Evolutionary conservation across 2,329 filamentous ascomycete species (phyloP).

Genomic region (Ascochyta fabae): DNA sequence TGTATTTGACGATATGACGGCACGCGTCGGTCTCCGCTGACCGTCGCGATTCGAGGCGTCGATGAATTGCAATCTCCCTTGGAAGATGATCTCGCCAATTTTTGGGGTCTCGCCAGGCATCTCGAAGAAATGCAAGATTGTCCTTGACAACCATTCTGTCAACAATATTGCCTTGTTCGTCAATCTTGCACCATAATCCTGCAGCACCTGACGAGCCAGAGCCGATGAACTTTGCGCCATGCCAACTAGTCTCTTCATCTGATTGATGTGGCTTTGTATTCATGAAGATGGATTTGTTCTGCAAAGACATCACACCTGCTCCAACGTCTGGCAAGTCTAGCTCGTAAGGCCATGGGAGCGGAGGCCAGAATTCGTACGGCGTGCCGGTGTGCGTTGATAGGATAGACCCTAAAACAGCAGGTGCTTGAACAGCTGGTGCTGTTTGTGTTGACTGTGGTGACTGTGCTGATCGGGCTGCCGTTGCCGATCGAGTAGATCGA

Average conservation of each 20-base stretch:
- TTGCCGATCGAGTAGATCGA: not conserved
- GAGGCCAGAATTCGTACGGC: not conserved
- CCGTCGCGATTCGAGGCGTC: not conserved
- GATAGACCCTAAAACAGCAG: not conserved
- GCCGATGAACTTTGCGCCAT: not conserved
- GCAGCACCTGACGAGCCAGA: not conserved
- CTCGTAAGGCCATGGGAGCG: not conserved
- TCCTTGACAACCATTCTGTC: slow-evolving; percentile 7
- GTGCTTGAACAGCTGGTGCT: not conserved
- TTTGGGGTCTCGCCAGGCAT: slow-evolving; percentile 3
- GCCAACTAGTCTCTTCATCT: not conserved
- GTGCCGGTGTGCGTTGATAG: not conserved
- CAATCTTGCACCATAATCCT: not conserved
- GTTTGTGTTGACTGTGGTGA: not conserved
- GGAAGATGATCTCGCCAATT: slow-evolving; percentile 4
- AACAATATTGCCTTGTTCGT: slow-evolving; percentile 1
- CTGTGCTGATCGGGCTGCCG: not conserved
- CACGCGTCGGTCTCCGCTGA: not conserved
- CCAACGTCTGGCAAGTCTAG: not conserved
- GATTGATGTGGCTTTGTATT: not conserved
- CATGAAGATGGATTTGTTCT: not conserved
- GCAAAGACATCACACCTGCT: not conserved
- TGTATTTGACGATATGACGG: not conserved
- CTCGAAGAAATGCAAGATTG: not conserved
- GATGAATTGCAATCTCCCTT: not conserved